Evolutionary conservation across 192 early-diverging fungal species (phyloP).

Genomic region (Mortierella alpina): DNA sequence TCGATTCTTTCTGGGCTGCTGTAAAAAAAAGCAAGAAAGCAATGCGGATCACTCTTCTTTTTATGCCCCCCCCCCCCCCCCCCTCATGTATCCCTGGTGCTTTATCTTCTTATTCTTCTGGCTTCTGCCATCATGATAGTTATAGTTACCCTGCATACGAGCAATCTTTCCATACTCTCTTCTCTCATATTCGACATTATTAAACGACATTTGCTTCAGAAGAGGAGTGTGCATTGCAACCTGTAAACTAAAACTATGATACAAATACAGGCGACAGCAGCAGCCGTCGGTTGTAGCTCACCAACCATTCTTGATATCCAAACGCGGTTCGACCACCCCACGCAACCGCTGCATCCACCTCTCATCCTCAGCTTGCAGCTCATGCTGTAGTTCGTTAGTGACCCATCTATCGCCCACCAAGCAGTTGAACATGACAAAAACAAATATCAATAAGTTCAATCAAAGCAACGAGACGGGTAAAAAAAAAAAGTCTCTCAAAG

Average conservation of each 20-base stretch:
- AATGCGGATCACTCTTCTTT: no score
- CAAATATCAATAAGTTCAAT: background rate
- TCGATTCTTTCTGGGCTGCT: background rate
- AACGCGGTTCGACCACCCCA: background rate
- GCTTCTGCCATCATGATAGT: no score
- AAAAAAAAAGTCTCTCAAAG: background rate
- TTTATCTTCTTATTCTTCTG: background rate
- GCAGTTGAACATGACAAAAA: background rate
- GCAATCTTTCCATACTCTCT: no score
- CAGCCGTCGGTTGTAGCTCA: background rate
- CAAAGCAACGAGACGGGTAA: background rate
- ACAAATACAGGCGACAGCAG: slow-evolving; percentile 12
- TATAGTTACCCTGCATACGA: no score
- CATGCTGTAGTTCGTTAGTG: slow-evolving; percentile 10
- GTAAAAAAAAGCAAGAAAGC: no score
- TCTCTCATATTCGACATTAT: no score
- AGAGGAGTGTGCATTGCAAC: background rate
- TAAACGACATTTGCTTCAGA: background rate
- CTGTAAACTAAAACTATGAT: background rate
- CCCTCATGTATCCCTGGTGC: background rate
- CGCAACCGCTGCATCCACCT: slow-evolving; percentile 22
- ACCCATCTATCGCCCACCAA: slow-evolving; percentile 17
- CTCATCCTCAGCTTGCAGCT: slow-evolving; percentile 18
- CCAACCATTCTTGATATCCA: slow-evolving; percentile 38
- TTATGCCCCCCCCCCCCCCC: background rate